phyloP scores from a whole-genome alignment of 495 filamentous ascomycete species.

The Penicillium ochrochloron region DNA sequence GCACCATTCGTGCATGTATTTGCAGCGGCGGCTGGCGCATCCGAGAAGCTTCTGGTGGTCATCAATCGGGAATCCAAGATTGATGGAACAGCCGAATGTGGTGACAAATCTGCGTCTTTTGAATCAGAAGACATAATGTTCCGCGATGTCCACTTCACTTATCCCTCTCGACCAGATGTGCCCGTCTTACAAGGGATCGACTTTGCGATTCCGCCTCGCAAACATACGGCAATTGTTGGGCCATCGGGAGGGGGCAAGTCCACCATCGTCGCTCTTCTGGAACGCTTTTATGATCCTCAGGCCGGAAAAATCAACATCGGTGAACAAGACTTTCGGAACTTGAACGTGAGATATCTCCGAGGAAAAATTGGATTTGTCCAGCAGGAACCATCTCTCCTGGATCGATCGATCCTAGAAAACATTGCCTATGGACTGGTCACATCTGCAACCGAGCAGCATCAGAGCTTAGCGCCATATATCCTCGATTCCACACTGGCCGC shows the following conservation, averaged over 20 bases:
- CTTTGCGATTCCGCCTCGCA: conserved; percentile 57
- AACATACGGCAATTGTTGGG: conserved; percentile 69
- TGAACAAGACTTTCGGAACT: conserved; percentile 50
- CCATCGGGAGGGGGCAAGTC: conserved; percentile 74
- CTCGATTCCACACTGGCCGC: conserved; percentile 35
- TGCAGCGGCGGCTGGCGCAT: conserved; percentile 58
- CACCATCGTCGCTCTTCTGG: conserved; percentile 61
- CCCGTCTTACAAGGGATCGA: conserved; percentile 54
- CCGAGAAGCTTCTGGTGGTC: conserved; percentile 50
- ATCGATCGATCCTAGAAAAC: conserved; percentile 69
- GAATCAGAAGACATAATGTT: conserved; percentile 48
- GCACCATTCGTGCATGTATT: conserved; percentile 69
- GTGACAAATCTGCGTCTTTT: conserved; percentile 34
- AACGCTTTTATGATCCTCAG: conserved; percentile 54
- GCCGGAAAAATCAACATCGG: conserved; percentile 52
- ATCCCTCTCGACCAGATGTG: conserved; percentile 63
- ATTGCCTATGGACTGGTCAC: conserved; percentile 67
- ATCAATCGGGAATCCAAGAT: conserved; percentile 58
- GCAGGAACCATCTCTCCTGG: conserved; percentile 66
- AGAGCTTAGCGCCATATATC: conserved; percentile 38
- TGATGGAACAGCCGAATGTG: conserved; percentile 47
- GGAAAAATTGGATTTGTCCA: conserved; percentile 65
- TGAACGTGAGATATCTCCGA: conserved; percentile 63
- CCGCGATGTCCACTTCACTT: conserved; percentile 60
- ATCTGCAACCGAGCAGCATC: conserved; percentile 44